Percentiles rank a stretch among this genome's conserved stretches.
Conservation (phyloP, 768 basidiomycete species). For the Serendipita sp. region DNA sequence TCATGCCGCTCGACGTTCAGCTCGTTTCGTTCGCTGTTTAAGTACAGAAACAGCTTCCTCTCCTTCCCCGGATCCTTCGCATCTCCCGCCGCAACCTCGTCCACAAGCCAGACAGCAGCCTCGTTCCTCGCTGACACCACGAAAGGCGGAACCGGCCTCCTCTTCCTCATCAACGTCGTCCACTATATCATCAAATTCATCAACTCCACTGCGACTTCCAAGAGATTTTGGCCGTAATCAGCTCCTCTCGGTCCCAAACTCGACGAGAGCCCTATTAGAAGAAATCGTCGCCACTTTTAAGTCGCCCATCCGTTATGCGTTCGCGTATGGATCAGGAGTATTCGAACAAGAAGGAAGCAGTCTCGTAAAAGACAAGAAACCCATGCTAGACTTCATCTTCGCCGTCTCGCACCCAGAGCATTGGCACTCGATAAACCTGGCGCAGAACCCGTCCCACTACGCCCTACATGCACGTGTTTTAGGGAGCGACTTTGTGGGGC, state of each 20-base stretch:
- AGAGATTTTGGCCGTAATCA: conserved; percentile 59
- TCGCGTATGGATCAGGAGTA: conserved; percentile 94
- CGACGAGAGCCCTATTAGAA: conserved; percentile 66
- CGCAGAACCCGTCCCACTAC: conserved; percentile 83
- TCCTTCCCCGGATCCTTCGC: neutral
- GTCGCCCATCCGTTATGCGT: conserved; percentile 89
- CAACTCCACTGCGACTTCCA: neutral
- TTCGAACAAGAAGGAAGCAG: conserved; percentile 59
- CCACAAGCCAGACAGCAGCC: neutral
- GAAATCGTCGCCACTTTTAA: conserved; percentile 65
- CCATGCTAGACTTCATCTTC: conserved; percentile 95
- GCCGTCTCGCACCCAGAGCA: conserved; percentile 85
- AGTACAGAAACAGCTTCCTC: neutral
- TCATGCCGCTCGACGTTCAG: neutral
- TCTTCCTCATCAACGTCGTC: neutral
- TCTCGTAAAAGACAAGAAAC: conserved; percentile 21
- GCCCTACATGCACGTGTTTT: conserved; percentile 71
- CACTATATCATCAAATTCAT: neutral
- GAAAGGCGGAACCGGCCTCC: neutral
- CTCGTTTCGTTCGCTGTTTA: conserved; percentile 1
- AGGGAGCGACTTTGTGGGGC: conserved; percentile 69
- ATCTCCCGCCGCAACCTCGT: neutral
- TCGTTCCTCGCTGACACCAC: conserved; percentile 3
- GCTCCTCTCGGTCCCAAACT: conserved; percentile 59
- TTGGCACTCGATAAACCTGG: conserved; percentile 93